Evolutionary conservation across 1,139 yeast genomes (phyloP).

Genomic region (Lodderomyces beijingensis): DNA sequence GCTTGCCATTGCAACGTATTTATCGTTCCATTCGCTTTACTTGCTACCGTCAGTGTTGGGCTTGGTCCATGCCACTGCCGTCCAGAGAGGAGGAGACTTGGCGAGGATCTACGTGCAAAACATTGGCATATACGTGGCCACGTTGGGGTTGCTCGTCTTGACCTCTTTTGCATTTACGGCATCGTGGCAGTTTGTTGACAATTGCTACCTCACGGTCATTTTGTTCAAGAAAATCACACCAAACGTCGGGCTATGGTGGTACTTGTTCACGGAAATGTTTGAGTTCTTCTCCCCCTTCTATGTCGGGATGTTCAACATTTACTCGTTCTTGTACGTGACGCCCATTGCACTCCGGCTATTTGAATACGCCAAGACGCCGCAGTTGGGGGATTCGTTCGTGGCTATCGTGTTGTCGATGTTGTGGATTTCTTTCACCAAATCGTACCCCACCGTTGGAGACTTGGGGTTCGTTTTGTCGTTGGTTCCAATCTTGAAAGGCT

Average conservation of each 20-base stretch:
- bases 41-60: slow-evolving; percentile 54
- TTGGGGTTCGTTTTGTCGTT: slow-evolving; percentile 64
- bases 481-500: slow-evolving; percentile 50
- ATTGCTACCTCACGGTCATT: slow-evolving; percentile 60
- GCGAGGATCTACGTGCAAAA: slow-evolving; percentile 12
- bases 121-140: slow-evolving; percentile 20
- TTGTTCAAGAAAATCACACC: slow-evolving; percentile 70
- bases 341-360: slow-evolving; percentile 73
- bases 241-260: slow-evolving; percentile 97
- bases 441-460: slow-evolving; percentile 89
- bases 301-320: slow-evolving; percentile 77
- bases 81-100: background rate
- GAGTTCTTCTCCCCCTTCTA: slow-evolving; percentile 84
- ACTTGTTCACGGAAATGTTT: slow-evolving; percentile 92
- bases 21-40: slow-evolving; percentile 59
- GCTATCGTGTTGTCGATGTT: slow-evolving; percentile 61
- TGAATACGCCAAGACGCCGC: slow-evolving; percentile 17
- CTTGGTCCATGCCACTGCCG: slow-evolving; percentile 19
- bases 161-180: slow-evolving; percentile 30
- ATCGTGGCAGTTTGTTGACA: slow-evolving; percentile 46
- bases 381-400: slow-evolving; percentile 52
- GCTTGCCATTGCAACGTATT: slow-evolving; percentile 61
- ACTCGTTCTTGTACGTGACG: slow-evolving; percentile 59
- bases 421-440: slow-evolving; percentile 68
- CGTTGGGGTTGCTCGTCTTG: slow-evolving; percentile 31